These are phyloP conservation scores for Rhizopogon vulgaris DNA, from an alignment of 768 basidiomycete species.

Conservation along the genomic window DNA sequence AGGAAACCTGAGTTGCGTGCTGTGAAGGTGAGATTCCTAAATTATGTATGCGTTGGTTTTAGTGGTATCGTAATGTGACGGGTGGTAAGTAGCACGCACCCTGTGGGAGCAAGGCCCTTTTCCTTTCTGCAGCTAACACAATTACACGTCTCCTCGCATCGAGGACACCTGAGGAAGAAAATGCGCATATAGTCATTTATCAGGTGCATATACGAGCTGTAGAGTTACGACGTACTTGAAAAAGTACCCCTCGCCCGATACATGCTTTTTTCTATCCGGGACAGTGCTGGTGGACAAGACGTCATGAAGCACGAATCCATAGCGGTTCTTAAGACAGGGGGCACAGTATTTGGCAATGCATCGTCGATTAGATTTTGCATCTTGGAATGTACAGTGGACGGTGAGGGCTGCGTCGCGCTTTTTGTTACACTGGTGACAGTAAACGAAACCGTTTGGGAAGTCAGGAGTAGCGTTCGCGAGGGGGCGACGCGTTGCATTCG, in stretches of 20 bases:
- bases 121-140: conserved; percentile 61
- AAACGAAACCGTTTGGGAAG: conserved; percentile 35
- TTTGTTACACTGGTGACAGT: conserved; percentile 70
- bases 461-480: conserved; percentile 19
- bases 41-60: conserved; percentile 4
- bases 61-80: not conserved
- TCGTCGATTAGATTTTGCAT: conserved; percentile 28
- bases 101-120: conserved; percentile 52
- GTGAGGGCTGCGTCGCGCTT: conserved; percentile 44
- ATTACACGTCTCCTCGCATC: conserved; percentile 61
- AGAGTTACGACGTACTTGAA: conserved; percentile 41
- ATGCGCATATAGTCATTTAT: conserved; percentile 8
- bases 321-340: conserved; percentile 62
- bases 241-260: conserved; percentile 29
- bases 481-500: conserved; percentile 9
- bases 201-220: conserved; percentile 2
- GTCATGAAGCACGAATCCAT: conserved; percentile 39
- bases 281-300: conserved; percentile 33
- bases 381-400: conserved; percentile 32
- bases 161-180: conserved; percentile 49
- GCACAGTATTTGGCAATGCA: conserved; percentile 61
- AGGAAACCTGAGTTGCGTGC: conserved; percentile 32
- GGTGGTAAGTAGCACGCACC: conserved; percentile 41
- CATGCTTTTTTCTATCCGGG: conserved; percentile 22
- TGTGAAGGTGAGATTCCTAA: conserved; percentile 32